Evolutionary conservation across 306 rosid species (phyloP).

Genomic region (Quercus engelmannii): DNA sequence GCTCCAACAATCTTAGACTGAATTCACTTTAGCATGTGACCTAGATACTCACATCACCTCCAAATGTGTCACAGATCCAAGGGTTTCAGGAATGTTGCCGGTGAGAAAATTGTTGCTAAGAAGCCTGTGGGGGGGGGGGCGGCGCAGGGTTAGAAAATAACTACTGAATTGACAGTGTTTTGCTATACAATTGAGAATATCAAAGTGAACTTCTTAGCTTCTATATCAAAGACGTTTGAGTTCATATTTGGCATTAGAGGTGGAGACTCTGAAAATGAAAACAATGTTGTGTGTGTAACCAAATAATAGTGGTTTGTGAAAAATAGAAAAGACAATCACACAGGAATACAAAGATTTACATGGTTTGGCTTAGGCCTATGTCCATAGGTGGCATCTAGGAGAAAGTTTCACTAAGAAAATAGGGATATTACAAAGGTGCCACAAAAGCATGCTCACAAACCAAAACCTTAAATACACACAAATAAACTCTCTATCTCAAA

Average conservation of each 20-base stretch:
- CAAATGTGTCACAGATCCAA: constrained; percentile 45
- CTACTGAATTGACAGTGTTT: background rate
- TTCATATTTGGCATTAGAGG: background rate
- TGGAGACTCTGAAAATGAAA: background rate
- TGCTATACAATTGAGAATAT: background rate
- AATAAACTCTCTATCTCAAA: too few relatives aligned
- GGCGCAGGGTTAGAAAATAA: background rate
- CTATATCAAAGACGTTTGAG: background rate
- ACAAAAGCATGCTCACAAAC: too few relatives aligned
- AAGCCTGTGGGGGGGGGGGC: constrained; percentile 41
- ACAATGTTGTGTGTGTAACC: too few relatives aligned
- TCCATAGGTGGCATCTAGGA: too few relatives aligned
- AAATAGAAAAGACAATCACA: background rate
- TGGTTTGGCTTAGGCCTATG: too few relatives aligned
- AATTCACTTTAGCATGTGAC: constrained; percentile 13
- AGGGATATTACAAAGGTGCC: too few relatives aligned
- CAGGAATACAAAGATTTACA: background rate
- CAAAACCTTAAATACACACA: too few relatives aligned
- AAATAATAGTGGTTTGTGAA: too few relatives aligned
- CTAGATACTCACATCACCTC: constrained; percentile 63
- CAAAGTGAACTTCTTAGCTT: background rate
- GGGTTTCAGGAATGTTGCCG: constrained; percentile 57
- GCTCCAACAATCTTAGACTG: background rate
- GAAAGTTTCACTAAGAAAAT: too few relatives aligned
- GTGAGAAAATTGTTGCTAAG: constrained; percentile 44